Conservation (phyloP, 2,329 filamentous ascomycete genomes). For the Fusarium heterosporum region DNA sequence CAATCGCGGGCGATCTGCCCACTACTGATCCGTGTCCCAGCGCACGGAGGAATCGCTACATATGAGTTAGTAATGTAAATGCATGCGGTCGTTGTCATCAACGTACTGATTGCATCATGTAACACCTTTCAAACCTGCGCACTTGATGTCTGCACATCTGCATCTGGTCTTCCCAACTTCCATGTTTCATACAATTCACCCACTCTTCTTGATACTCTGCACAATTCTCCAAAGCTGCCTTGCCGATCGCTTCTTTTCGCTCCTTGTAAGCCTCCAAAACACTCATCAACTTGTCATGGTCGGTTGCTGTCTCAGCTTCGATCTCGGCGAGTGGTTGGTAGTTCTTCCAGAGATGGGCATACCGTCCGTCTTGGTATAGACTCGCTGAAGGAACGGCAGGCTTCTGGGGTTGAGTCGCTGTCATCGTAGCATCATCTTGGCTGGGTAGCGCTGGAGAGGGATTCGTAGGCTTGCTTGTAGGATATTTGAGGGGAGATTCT, state of each 20-base stretch:
- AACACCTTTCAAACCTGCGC: constrained; percentile 84
- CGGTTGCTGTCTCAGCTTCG: constrained; percentile 75
- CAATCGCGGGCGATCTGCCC: constrained; percentile 72
- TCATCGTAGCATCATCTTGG: constrained; percentile 28
- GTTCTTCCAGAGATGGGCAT: constrained; percentile 91
- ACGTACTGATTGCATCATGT: constrained; percentile 82
- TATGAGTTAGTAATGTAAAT: constrained; percentile 17
- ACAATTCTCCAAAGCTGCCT: constrained; percentile 92
- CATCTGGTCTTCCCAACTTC: constrained; percentile 74
- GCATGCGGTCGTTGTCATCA: not conserved
- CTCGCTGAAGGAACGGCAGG: constrained; percentile 61
- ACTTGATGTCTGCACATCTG: constrained; percentile 87
- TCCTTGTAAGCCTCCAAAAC: constrained; percentile 88
- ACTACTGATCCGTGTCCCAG: constrained; percentile 83
- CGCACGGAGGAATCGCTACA: constrained; percentile 85
- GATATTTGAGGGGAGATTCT: constrained; percentile 81
- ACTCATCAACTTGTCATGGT: constrained; percentile 83
- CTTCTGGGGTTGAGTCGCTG: constrained; percentile 28
- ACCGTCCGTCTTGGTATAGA: constrained; percentile 70
- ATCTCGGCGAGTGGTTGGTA: constrained; percentile 81
- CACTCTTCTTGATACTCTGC: constrained; percentile 86
- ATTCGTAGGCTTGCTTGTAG: constrained; percentile 46
- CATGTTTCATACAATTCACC: constrained; percentile 82
- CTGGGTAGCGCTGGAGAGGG: constrained; percentile 19
- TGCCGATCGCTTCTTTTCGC: constrained; percentile 80